phyloP scores from a whole-genome alignment of 768 basidiomycete species.

The Terana coerulea region DNA sequence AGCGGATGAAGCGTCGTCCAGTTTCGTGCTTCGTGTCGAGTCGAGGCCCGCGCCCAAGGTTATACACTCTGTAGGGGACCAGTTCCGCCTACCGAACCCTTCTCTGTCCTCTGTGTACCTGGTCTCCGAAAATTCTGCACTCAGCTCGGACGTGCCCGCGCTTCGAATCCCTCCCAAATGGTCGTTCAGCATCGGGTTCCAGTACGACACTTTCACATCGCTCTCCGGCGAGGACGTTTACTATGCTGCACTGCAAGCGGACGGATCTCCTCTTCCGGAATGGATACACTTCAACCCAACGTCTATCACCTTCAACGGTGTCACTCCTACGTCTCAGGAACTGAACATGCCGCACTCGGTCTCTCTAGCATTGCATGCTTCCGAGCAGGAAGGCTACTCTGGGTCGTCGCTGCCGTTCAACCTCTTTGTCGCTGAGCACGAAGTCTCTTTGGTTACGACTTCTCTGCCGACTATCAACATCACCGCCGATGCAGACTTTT shows the following conservation, averaged over 20 bases:
- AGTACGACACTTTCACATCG: conserved; percentile 52
- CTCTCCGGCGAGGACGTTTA: conserved; percentile 31
- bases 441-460: conserved; percentile 47
- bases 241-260: conserved; percentile 59
- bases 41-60: conserved; percentile 49
- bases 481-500: conserved; percentile 53
- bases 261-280: conserved; percentile 67
- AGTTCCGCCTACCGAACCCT: conserved; percentile 56
- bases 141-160: conserved; percentile 43
- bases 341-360: conserved; percentile 39
- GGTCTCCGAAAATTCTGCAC: conserved; percentile 55
- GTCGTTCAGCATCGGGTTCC: conserved; percentile 90
- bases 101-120: conserved; percentile 76
- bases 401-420: conserved; percentile 58
- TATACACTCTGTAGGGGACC: conserved; percentile 48
- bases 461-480: conserved; percentile 68
- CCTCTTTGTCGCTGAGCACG: conserved; percentile 64
- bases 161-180: conserved; percentile 76
- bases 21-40: conserved; percentile 56
- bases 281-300: conserved; percentile 73
- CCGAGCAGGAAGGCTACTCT: conserved; percentile 71
- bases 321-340: conserved; percentile 51
- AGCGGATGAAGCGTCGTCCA: conserved; percentile 42
- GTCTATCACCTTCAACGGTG: conserved; percentile 74
- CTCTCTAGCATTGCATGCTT: conserved; percentile 58